Conservation (phyloP, 306 rosid genomes). For the Cucumis sativus region Cucumber_9930_V3 NC_026661.2:1897501-1898000, state of each 20-base stretch:
- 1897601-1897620: not conserved
- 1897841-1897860: constrained; percentile 6
- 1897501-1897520: not conserved
- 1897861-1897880: not conserved
- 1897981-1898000: constrained; percentile 65
- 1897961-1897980: constrained; percentile 82
- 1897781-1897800: constrained; percentile 18
- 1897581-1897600: not conserved
- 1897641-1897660: not conserved
- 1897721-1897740: constrained; percentile 17
- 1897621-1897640: not conserved
- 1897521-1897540: not conserved
- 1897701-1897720: constrained; percentile 10
- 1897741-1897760: not conserved
- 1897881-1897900: constrained; percentile 92
- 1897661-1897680: not conserved
- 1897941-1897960: constrained; percentile 84
- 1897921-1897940: constrained; percentile 93
- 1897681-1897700: constrained; percentile 12
- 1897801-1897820: constrained; percentile 32
- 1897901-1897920: constrained; percentile 95
- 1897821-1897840: constrained; percentile 16
- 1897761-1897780: constrained; percentile 13
- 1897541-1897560: constrained; percentile 4
- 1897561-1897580: not conserved